phyloP scores from a whole-genome alignment of 176 grass and related monocot species.

The Hyparrhenia diplandra region DNA sequence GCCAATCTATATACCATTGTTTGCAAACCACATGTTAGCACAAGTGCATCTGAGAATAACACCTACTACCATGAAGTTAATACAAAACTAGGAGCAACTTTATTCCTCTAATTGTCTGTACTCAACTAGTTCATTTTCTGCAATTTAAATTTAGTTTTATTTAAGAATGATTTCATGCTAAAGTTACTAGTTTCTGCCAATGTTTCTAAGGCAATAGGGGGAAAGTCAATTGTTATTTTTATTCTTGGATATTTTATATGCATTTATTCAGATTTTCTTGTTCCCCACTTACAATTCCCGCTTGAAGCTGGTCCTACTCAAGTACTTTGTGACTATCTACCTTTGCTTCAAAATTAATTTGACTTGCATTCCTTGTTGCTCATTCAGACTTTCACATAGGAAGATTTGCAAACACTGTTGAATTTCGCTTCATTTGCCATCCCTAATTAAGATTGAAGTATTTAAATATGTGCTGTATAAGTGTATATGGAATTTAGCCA shows the following conservation, averaged over 20 bases:
- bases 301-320: not conserved
- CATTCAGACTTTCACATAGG: not conserved
- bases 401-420: not conserved
- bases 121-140: not conserved
- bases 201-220: not conserved
- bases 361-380: not conserved
- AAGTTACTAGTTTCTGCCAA: not conserved
- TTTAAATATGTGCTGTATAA: not conserved
- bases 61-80: not conserved
- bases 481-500: not conserved
- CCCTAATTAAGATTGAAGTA: not conserved
- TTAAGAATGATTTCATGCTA: not conserved
- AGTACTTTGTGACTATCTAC: not conserved
- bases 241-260: not conserved
- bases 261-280: not conserved
- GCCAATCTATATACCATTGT: not conserved
- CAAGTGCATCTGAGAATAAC: not conserved
- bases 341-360: slow-evolving; percentile 13
- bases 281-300: not conserved
- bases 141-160: not conserved
- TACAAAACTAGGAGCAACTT: not conserved
- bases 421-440: not conserved
- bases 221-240: not conserved
- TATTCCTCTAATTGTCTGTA: not conserved
- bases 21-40: not conserved